Conservation (phyloP, 306 rosid species). For the Gynostemma pentaphyllum region DNA sequence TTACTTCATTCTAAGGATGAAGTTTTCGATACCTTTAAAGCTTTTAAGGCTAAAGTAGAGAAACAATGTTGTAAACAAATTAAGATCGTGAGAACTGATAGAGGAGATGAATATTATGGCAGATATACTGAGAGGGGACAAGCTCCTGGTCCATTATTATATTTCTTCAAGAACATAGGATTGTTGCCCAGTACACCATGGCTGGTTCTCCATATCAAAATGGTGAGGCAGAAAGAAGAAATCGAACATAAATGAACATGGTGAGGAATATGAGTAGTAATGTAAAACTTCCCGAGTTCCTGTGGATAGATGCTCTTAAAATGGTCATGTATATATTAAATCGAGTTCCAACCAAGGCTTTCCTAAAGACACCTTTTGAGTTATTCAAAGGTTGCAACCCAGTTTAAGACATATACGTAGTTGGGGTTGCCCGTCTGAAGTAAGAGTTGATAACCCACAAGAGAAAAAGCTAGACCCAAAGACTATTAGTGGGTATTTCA, state of each 20-base stretch:
- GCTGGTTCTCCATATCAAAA: background rate
- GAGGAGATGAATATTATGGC: conserved; percentile 6
- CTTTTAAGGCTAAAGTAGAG: background rate
- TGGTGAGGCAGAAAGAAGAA: background rate
- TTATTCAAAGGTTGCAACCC: background rate
- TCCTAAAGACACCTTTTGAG: background rate
- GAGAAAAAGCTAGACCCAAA: background rate
- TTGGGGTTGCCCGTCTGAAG: background rate
- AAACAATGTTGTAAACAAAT: background rate
- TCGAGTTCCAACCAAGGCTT: background rate
- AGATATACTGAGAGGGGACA: background rate
- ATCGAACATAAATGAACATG: background rate
- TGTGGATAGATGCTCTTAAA: background rate
- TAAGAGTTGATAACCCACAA: background rate
- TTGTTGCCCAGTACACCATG: background rate
- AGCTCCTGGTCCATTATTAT: background rate
- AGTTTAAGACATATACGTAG: background rate
- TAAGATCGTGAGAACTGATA: background rate
- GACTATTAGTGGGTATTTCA: background rate
- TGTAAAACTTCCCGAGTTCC: background rate
- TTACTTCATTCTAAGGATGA: background rate
- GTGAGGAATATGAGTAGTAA: background rate
- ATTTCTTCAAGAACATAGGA: background rate
- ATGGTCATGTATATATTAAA: background rate
- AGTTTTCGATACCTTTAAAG: background rate